Conservation (phyloP, 495 filamentous ascomycete species). For the Aspergillus hancockii region DNA sequence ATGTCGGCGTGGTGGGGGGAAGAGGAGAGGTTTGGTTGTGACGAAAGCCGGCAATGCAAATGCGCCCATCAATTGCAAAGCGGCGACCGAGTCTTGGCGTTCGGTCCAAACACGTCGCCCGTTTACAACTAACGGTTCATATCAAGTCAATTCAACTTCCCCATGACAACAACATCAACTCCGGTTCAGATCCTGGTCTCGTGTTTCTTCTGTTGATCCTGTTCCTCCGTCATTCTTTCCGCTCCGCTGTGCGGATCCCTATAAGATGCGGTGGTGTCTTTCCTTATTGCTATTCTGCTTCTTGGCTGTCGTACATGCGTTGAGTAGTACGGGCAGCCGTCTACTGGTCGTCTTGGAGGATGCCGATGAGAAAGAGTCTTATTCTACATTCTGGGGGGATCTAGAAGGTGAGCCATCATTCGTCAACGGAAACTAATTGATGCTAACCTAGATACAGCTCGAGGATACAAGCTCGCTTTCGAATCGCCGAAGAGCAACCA, state of each 20-base stretch:
- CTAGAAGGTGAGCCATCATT: constrained; percentile 61
- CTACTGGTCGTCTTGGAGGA: constrained; percentile 89
- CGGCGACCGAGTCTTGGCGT: constrained; percentile 41
- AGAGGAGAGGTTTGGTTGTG: constrained; percentile 39
- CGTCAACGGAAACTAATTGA: constrained; percentile 1
- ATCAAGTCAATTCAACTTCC: constrained; percentile 9
- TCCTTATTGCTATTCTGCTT: constrained; percentile 67
- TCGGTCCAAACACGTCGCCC: constrained; percentile 53
- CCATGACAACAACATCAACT: constrained; percentile 22
- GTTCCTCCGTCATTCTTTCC: constrained; percentile 19
- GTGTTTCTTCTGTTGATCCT: constrained; percentile 19
- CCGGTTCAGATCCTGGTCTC: constrained; percentile 13
- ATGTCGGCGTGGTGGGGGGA: constrained; percentile 15
- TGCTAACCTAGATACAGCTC: constrained; percentile 51
- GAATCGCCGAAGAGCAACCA: constrained; percentile 84
- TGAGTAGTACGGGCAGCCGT: constrained; percentile 78
- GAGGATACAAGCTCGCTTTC: constrained; percentile 78
- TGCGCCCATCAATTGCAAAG: constrained; percentile 11
- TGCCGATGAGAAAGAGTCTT: constrained; percentile 70
- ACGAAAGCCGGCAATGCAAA: constrained; percentile 28
- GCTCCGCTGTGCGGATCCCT: constrained; percentile 45
- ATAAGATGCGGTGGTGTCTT: constrained; percentile 74
- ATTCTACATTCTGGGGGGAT: constrained; percentile 80
- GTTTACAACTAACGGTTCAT: constrained; percentile 28
- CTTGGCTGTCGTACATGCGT: constrained; percentile 65